Evolutionary conservation across 2,329 filamentous ascomycete species (phyloP), one percentile per base, ranked within the genome.

Genomic region (Akanthomyces muscarius): DNA sequence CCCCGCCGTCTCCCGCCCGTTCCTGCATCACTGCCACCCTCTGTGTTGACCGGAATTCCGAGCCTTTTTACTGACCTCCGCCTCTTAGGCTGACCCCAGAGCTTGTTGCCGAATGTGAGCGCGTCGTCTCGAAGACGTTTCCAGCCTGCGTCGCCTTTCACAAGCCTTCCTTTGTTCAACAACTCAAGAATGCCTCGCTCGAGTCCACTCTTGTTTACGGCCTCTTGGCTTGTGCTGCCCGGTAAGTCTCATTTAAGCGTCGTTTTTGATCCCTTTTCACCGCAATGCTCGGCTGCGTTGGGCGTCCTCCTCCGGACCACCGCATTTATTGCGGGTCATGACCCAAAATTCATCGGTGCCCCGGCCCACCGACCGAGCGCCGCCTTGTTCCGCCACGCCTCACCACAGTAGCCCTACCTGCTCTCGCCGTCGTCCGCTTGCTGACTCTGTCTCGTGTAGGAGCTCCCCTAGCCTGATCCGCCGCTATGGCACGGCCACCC

Each of bases 91-190:
- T 86, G 58, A 85, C 83, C 10, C 83, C 84, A 58, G 84, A 86
- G 71, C 76, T 86, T 65, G 76, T 85, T 65, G 75, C 79, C 67
- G 84, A 86, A 74, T 86, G 83, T 71, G 84, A 86, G 74, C 80
- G 83, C 63, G 83, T 86, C 70, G 81, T 86, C 69, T 81, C 80
- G 68, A 86, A 85, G 76, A 85, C 83, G 16, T 80, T 86, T 68
- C 84, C 84, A 45, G 83, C 84, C 65, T 86, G 83, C 70, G 83
- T 86, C 48, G 84, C 83, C 69, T 86, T 86, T 71, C 84, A 86
- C 76, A 86, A 86, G 75, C 83, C 84, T 8, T 83, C 83, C 2
- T 86, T 86, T 72, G 72, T 86, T 41, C 82, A 85, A 73, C 84
- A 86, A 70, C 77, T 86, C 57, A 86, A 86, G 76, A 83, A 78